Base-by-base conservation (phyloP, 352 stramenopile species). In the Aphanomyces euteiches region DNA sequence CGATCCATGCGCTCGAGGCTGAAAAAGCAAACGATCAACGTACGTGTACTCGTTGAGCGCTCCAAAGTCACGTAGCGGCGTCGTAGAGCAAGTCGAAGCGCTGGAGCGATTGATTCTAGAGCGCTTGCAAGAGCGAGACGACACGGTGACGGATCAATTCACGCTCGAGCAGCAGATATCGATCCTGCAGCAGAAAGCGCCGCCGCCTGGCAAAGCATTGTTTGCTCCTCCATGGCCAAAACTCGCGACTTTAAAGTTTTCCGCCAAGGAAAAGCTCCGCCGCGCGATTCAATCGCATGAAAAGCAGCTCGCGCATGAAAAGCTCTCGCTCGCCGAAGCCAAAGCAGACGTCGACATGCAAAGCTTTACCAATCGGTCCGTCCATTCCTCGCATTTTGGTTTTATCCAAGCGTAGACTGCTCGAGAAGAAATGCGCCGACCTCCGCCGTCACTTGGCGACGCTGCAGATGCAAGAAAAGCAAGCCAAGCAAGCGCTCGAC, bases 251-350 rank as follows among this genome's bases (percentile, higher is more conserved):
- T n/a, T 3, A 2, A n/a, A 38, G n/a, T 58, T 38, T 34, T 34
- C 28, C n/a, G 50, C 28, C n/a, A 60, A 17, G 37, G 19, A 58
- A 13, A 12, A 17, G 6, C 37, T 70, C 47, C 15, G 61, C 36
- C 56, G 40, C 28, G 64, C 59, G 3, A 70, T 70, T 61, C 38
- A 64, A 43, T 12, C 50, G 21, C 36, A 70, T 34, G 64, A 70
- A 38, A 70, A 70, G 21, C n/a, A 36, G 38, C 64, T 70, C 17
- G 64, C 61, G 17, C 64, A 70, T 70, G 64, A 60, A 70, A 70
- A 70, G 34, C 54, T 70, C 13, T 70, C 64, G 47, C 47, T 70
- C 6, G 64, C 64, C 3, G 64, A 70, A 70, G 64, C 64, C 37
- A 70, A 70, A 37, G 19, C 64, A 8, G 64, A 70, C 47, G 39